Conservation (phyloP, 169 alveolate genomes). For the Plasmodium gonderi region DNA sequence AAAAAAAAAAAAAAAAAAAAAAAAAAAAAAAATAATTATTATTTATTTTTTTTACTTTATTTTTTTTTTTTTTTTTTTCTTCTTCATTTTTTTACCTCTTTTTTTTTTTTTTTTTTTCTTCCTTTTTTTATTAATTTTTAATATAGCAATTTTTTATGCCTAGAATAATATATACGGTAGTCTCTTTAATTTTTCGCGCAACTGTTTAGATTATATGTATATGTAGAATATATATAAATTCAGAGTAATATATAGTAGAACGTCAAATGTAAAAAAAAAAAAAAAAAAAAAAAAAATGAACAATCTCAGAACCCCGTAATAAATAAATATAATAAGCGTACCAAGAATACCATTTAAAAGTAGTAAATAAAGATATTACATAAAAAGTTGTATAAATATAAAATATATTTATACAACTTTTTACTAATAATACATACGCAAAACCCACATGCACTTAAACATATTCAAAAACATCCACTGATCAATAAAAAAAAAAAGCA, state of each 20-base stretch:
- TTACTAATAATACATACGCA: no score
- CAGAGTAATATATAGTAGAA: not conserved
- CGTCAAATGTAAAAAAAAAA: no score
- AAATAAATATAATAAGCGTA: no score
- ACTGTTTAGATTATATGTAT: not conserved
- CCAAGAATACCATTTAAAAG: no score
- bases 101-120: not conserved
- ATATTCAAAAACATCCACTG: not conserved
- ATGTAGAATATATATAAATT: not conserved
- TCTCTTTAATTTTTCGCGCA: not conserved
- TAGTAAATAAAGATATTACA: no score
- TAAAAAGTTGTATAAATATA: no score
- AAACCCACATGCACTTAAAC: no score
- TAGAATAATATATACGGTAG: not conserved
- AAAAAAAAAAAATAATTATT: not conserved
- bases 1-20: no score
- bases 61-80: not conserved
- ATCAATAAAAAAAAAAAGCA: no score
- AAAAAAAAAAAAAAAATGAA: no score
- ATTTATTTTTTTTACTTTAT: not conserved
- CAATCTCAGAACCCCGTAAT: no score
- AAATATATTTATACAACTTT: no score
- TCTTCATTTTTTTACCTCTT: not conserved
- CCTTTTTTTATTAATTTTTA: not conserved
- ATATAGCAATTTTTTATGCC: not conserved